Conservation (phyloP, 495 filamentous ascomycete genomes). For the Jackrogersella minutella region DNA sequence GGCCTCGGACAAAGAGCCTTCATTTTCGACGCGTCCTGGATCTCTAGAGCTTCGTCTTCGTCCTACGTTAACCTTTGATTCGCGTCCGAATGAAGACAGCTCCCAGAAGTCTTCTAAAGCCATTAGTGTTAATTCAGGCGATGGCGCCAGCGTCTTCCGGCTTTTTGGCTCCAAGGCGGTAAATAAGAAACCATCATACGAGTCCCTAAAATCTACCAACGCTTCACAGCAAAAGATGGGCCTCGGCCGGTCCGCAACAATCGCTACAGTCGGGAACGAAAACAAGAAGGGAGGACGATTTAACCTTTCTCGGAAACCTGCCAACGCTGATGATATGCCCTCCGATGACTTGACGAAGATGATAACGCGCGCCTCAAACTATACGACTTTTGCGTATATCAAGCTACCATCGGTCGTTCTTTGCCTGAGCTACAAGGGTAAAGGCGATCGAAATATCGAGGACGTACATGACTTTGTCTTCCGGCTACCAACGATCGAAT, state of each 20-base stretch:
- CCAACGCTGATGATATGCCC: constrained; percentile 54
- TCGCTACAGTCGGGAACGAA: constrained; percentile 56
- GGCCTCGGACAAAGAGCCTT: constrained; percentile 47
- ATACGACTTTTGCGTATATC: constrained; percentile 96
- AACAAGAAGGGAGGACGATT: constrained; percentile 61
- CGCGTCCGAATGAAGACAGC: constrained; percentile 47
- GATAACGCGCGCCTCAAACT: constrained; percentile 93
- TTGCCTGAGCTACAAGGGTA: constrained; percentile 96
- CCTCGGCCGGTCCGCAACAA: constrained; percentile 60
- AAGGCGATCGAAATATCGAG: constrained; percentile 90
- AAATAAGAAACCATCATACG: constrained; percentile 70
- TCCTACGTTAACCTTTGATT: constrained; percentile 75
- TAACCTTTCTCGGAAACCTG: constrained; percentile 49
- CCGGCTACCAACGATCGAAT: constrained; percentile 91
- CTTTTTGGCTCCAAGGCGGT: constrained; percentile 59
- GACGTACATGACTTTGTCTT: constrained; percentile 98
- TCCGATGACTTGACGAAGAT: constrained; percentile 97
- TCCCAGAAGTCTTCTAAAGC: constrained; percentile 58
- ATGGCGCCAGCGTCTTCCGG: constrained; percentile 60
- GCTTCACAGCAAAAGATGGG: constrained; percentile 51
- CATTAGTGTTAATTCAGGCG: constrained; percentile 56
- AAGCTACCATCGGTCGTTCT: constrained; percentile 94
- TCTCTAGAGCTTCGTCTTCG: constrained; percentile 79
- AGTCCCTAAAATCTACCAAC: constrained; percentile 65
- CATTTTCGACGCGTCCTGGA: constrained; percentile 64